These are phyloP conservation scores for Boletus bicolor DNA, from an alignment of 768 basidiomycete genomes.

Conservation along the genomic window DNA sequence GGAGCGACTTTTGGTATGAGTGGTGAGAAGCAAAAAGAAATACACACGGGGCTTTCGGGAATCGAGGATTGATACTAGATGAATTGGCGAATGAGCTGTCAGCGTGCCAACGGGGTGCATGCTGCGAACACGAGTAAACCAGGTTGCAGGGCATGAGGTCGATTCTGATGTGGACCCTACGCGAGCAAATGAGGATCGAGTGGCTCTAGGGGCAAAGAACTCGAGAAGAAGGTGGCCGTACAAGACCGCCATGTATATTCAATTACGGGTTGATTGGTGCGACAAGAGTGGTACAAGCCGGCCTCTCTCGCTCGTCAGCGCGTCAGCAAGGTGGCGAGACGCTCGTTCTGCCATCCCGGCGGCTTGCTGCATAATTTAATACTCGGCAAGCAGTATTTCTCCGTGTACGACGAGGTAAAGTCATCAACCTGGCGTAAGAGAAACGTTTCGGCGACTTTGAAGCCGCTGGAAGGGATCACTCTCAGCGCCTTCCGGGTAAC, in stretches of 20 bases:
- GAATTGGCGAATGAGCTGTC: slow-evolving; percentile 27
- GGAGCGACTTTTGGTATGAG: slow-evolving; percentile 25
- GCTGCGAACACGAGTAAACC: slow-evolving; percentile 36
- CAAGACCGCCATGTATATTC: slow-evolving; percentile 18
- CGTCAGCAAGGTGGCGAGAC: neutral
- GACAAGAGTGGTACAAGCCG: neutral
- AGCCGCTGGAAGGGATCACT: neutral
- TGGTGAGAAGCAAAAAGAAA: slow-evolving; percentile 27
- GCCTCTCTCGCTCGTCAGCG: neutral
- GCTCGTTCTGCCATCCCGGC: slow-evolving; percentile 9
- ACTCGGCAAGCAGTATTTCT: slow-evolving; percentile 2
- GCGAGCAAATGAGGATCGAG: slow-evolving; percentile 36
- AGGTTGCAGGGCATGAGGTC: slow-evolving; percentile 37
- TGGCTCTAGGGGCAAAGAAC: slow-evolving; percentile 33
- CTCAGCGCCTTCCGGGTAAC: neutral
- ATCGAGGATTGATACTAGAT: slow-evolving; percentile 25
- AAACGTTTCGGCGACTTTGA: slow-evolving; percentile 7
- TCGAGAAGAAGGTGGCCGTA: slow-evolving; percentile 18
- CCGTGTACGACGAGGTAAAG: slow-evolving; percentile 5
- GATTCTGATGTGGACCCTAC: slow-evolving; percentile 34
- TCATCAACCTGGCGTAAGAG: slow-evolving; percentile 6
- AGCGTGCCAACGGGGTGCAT: slow-evolving; percentile 28
- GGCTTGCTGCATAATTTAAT: slow-evolving; percentile 10
- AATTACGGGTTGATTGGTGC: slow-evolving; percentile 9
- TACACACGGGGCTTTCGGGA: slow-evolving; percentile 24